Base-by-base conservation (phyloP, 106 monocot genomes). In the Phalaenopsis aphrodite region DNA sequence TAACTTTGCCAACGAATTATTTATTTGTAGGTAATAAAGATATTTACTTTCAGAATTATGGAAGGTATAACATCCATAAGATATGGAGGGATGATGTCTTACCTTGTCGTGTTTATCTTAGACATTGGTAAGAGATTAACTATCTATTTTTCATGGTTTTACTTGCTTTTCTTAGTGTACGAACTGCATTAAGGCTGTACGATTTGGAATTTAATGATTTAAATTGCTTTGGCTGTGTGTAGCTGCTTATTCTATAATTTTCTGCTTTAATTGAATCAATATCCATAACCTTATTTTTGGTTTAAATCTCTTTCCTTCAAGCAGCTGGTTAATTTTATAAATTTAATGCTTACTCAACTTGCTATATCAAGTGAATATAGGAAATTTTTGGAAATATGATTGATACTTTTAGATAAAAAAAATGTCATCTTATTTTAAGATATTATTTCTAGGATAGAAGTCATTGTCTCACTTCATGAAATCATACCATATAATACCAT, bases 81-180 rank as follows among this genome's bases (percentile, higher is more conserved):
- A 98, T 98, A 84, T 98, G 94, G 94, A 56, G 89, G 42, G 90
- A 98, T 77, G 94, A 98, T 84, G 91, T 98, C 65, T 82, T 94
- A 75, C 97, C 97, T 76, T 98, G 94, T 41, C 92, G 92, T 48
- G 77, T 89, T 76, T 94, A 98, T 89, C 92, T 98, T 49, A 84
- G 97, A 83, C 97, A 98, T 67, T 98, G 97, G 97, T 98, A 82
- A 79, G 69, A 41, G 43, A 43, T 9, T 18, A 73, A 6, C 37
- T 74, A 74, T 39, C 69, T 48, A 38, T 83, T 11, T 11, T 8
- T 23, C 19, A 30, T 79, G 42, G 42, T 8, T 24, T 41, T 78
- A 11, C 4, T 39, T 69, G 2, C 23, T 39, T 69, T 69, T 39
- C 38, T 15, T 69, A 21, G 6, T 65, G 64, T 5, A 65, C 24